Evolutionary conservation across 2,329 filamentous ascomycete species (phyloP).

Genomic region (Knufia petricola): DNA sequence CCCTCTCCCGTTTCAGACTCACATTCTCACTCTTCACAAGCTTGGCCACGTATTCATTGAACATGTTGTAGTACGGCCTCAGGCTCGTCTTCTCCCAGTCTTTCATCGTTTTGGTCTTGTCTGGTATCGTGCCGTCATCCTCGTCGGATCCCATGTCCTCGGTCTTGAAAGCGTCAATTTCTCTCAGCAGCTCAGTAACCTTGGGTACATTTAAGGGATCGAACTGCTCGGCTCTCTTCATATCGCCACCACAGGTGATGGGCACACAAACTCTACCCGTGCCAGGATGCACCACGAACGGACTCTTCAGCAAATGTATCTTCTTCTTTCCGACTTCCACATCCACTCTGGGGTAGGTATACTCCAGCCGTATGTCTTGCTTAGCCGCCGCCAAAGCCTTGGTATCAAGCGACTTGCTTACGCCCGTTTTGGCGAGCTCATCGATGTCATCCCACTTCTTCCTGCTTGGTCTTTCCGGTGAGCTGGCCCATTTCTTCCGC

Average conservation of each 20-base stretch:
- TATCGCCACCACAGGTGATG: conserved; percentile 54
- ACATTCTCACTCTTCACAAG: conserved; percentile 64
- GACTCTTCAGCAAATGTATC: conserved; percentile 94
- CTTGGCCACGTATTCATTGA: conserved; percentile 67
- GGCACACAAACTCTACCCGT: conserved; percentile 93
- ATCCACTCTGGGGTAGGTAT: conserved; percentile 94
- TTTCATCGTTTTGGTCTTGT: conserved; percentile 41
- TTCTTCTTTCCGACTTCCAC: conserved; percentile 96
- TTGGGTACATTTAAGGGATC: conserved; percentile 85
- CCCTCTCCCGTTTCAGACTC: conserved; percentile 41
- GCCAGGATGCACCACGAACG: conserved; percentile 91
- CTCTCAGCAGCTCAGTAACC: conserved; percentile 65
- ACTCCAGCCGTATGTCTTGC: conserved; percentile 92
- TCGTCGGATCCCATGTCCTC: conserved; percentile 32
- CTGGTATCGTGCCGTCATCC: conserved; percentile 25
- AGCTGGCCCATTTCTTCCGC: conserved; percentile 81
- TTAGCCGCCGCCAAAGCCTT: conserved; percentile 75
- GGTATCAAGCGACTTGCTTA: conserved; percentile 61
- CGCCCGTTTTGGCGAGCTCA: conserved; percentile 65
- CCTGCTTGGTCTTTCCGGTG: conserved; percentile 63
- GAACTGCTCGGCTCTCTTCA: conserved; percentile 60
- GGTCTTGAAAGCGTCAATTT: conserved; percentile 71
- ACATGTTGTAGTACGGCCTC: conserved; percentile 85
- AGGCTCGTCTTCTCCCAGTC: conserved; percentile 98
- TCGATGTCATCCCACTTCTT: conserved; percentile 96